Percentiles rank a stretch among this genome's conserved stretches.
These are phyloP conservation scores for Lactarius indigo DNA, from an alignment of 768 basidiomycete species.

Conservation along the genomic window DNA sequence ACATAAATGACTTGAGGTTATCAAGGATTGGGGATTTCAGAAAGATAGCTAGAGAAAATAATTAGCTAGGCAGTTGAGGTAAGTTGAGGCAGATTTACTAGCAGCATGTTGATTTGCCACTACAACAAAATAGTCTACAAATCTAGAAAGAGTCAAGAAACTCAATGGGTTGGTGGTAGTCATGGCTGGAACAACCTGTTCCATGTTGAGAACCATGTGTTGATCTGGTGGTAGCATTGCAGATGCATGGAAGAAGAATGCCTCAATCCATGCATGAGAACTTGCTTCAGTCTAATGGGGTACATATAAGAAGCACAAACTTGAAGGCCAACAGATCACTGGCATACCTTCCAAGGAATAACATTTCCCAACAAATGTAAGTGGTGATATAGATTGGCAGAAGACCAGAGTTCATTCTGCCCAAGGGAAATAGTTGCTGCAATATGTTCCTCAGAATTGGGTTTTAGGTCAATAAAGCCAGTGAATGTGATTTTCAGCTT, in stretches of 20 bases:
- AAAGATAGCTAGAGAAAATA: neutral
- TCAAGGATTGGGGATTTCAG: neutral
- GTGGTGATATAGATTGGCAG: neutral
- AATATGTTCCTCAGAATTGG: neutral
- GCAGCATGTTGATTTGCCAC: neutral
- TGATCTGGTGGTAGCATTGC: neutral
- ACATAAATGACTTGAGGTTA: neutral
- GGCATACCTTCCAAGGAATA: neutral
- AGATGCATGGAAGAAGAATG: conserved; percentile 3
- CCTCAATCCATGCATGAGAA: neutral
- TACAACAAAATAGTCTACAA: conserved; percentile 1
- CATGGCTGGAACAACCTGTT: neutral
- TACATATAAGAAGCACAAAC: neutral
- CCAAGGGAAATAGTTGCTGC: neutral
- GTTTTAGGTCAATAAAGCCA: neutral
- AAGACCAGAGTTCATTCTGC: conserved; percentile 3
- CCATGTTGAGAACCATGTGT: neutral
- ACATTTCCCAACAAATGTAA: neutral
- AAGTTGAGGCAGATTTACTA: conserved; percentile 1
- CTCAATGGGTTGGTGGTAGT: neutral
- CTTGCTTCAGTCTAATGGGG: neutral
- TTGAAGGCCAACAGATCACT: neutral
- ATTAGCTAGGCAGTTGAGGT: neutral
- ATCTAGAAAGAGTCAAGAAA: neutral
- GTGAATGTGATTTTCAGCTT: neutral